These are phyloP conservation scores for Pestalotiopsis fici DNA, from an alignment of 2,329 filamentous ascomycete species.

Conservation along the genomic window DNA sequence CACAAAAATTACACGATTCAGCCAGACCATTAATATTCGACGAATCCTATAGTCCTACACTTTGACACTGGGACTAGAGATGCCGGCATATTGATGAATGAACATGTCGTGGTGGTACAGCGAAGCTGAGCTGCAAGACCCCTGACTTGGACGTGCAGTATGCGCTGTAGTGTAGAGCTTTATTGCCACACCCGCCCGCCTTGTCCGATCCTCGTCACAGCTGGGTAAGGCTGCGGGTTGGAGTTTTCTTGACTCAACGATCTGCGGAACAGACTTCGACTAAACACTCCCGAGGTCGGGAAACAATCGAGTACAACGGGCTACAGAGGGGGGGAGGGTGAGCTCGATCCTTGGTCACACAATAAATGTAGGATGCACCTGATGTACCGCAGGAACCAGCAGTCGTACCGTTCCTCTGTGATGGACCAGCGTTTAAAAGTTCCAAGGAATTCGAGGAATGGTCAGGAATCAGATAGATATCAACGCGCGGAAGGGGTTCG, in stretches of 20 bases:
- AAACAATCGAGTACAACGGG: neutral
- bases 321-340: neutral
- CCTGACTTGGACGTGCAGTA: neutral
- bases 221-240: neutral
- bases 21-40: too few relatives aligned
- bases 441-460: neutral
- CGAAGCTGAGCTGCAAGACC: neutral
- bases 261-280: neutral
- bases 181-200: neutral
- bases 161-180: neutral
- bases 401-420: neutral
- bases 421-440: neutral
- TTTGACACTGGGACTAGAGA: neutral
- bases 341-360: neutral
- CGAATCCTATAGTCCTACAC: too few relatives aligned
- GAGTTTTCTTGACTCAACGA: neutral
- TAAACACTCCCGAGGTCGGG: neutral
- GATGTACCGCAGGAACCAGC: neutral
- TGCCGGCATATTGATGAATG: neutral
- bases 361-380: neutral
- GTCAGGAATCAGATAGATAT: neutral
- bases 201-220: neutral
- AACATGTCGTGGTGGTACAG: neutral
- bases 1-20: too few relatives aligned
- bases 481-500: neutral